phyloP scores from a whole-genome alignment of 495 filamentous ascomycete species.

The Emericellopsis terricola region DNA sequence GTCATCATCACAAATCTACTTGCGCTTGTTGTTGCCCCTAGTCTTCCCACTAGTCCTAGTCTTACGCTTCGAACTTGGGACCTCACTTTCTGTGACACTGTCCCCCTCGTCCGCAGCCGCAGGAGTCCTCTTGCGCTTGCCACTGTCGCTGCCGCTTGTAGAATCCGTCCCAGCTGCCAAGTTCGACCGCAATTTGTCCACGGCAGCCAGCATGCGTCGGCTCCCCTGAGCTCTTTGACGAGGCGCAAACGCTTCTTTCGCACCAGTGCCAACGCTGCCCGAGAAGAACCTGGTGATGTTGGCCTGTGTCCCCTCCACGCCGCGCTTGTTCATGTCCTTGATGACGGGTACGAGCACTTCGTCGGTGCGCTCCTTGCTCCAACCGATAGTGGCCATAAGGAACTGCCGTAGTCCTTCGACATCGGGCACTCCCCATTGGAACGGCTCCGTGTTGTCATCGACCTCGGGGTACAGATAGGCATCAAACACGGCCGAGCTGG shows the following conservation, averaged over 20 bases:
- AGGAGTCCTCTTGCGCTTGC: constrained; percentile 10
- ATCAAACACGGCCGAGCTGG: constrained; percentile 45
- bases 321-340: constrained; percentile 75
- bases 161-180: constrained; percentile 6
- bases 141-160: constrained; percentile 5
- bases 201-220: constrained; percentile 69
- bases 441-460: constrained; percentile 54
- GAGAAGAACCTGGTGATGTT: constrained; percentile 88
- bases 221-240: constrained; percentile 47
- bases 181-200: constrained; percentile 41
- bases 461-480: constrained; percentile 81
- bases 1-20: too few species aligned
- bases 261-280: constrained; percentile 18
- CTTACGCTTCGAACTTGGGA: too few species aligned
- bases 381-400: constrained; percentile 85
- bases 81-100: too few species aligned
- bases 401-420: constrained; percentile 70
- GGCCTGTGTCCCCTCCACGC: constrained; percentile 76
- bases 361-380: constrained; percentile 78
- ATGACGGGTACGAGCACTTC: constrained; percentile 91
- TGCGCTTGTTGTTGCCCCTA: too few species aligned
- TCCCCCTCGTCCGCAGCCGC: too few species aligned
- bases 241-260: constrained; percentile 59
- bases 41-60: too few species aligned
- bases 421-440: constrained; percentile 92